A percentile compares a stretch with the other conserved stretches of the same genome.
These are phyloP conservation scores for Acaromyces ingoldii DNA, from an alignment of 1,284 basidiomycete genomes.

Conservation along the genomic window DNA sequence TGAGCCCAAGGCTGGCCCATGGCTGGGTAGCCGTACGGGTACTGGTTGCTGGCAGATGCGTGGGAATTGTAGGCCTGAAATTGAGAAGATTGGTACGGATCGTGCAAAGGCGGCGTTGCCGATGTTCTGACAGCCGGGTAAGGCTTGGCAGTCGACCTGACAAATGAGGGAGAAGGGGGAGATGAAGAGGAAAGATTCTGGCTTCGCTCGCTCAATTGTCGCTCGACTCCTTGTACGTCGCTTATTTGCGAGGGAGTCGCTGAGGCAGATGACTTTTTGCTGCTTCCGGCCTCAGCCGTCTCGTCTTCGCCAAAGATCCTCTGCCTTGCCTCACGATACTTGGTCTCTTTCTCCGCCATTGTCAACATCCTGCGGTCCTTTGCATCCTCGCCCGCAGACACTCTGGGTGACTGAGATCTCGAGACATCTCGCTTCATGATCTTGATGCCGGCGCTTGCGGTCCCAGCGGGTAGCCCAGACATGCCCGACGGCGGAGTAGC, in stretches of 20 bases:
- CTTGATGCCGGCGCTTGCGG: too few relatives aligned
- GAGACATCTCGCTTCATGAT: too few relatives aligned
- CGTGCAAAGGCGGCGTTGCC: too few relatives aligned
- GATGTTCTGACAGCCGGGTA: background rate
- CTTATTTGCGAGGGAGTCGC: background rate
- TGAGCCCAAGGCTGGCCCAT: too few relatives aligned
- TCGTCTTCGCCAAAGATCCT: conserved; percentile 31
- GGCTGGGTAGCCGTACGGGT: too few relatives aligned
- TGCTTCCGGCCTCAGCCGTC: background rate
- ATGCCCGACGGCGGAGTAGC: too few relatives aligned
- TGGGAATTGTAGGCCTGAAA: too few relatives aligned
- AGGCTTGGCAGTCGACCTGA: background rate
- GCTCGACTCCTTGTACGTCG: background rate
- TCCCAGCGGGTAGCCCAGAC: too few relatives aligned
- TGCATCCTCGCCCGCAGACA: background rate
- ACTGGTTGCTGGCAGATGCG: too few relatives aligned
- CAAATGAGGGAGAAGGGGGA: background rate
- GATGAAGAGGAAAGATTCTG: background rate
- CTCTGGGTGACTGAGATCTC: too few relatives aligned
- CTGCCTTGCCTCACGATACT: conserved; percentile 36
- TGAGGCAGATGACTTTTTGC: background rate
- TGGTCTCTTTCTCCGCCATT: conserved; percentile 38
- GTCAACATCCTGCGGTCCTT: conserved; percentile 37
- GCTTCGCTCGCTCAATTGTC: background rate
- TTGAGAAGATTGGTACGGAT: too few relatives aligned